A percentile compares a stretch with the other conserved stretches of the same genome.
phyloP scores from a whole-genome alignment of 2,329 filamentous ascomycete species.

The Colletotrichum sidae region DNA sequence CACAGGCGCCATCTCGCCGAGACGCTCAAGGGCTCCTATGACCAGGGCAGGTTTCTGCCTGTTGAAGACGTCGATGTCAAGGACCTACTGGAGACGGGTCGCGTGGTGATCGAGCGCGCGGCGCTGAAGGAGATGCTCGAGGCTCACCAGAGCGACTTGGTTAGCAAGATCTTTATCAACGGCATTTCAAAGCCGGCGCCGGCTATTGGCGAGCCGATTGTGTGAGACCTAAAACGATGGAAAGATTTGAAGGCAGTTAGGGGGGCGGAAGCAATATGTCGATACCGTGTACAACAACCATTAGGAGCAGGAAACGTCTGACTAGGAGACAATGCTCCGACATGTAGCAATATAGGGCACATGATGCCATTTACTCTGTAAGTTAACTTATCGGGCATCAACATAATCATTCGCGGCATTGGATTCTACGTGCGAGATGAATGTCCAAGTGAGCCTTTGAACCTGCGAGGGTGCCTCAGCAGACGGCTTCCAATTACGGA shows the following conservation, averaged over 20 bases:
- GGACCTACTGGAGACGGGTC: slow-evolving; percentile 86
- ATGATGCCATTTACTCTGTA: slow-evolving; percentile 27
- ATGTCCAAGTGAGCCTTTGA: too few species aligned
- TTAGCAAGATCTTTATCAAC: slow-evolving; percentile 58
- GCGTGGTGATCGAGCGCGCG: slow-evolving; percentile 86
- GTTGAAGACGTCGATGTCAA: slow-evolving; percentile 93
- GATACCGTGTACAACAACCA: slow-evolving; percentile 32
- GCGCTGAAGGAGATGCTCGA: slow-evolving; percentile 82
- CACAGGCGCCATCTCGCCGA: slow-evolving; percentile 72
- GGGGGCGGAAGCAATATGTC: slow-evolving; percentile 6
- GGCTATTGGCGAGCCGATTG: slow-evolving; percentile 47
- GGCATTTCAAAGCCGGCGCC: slow-evolving; percentile 51
- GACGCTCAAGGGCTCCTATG: slow-evolving; percentile 71
- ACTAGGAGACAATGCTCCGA: slow-evolving; percentile 28
- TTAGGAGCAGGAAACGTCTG: slow-evolving; percentile 26
- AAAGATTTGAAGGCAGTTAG: background rate
- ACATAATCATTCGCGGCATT: too few species aligned
- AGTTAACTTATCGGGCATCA: background rate
- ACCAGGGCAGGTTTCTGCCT: slow-evolving; percentile 76
- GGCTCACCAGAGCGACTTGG: slow-evolving; percentile 76
- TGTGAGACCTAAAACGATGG: background rate
- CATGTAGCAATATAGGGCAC: slow-evolving; percentile 36
- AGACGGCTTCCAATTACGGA: too few species aligned
- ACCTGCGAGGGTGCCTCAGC: too few species aligned
- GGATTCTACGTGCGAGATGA: too few species aligned